These are phyloP conservation scores for Phylloporus rhodoxanthus DNA, from an alignment of 768 basidiomycete species.

Conservation along the genomic window DNA sequence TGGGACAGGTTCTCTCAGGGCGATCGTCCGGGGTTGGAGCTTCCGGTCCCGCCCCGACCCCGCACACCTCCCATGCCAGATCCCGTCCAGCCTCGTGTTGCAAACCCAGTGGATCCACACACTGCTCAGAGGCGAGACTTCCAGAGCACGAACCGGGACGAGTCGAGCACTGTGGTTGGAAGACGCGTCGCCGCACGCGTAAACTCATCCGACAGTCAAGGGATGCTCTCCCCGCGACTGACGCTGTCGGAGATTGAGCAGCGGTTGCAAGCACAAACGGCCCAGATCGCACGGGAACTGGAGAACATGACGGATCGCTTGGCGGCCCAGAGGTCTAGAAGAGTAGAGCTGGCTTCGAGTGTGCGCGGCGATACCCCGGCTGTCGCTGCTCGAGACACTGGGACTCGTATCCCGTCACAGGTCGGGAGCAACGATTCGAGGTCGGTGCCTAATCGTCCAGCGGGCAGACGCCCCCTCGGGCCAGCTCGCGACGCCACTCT, in stretches of 20 bases:
- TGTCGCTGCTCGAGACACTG: not conserved
- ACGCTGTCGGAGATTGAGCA: slow-evolving; percentile 26
- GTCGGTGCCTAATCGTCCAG: slow-evolving; percentile 3
- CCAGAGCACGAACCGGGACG: slow-evolving; percentile 20
- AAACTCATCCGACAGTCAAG: slow-evolving; percentile 15
- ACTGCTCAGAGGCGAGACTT: slow-evolving; percentile 16
- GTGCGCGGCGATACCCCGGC: slow-evolving; percentile 5
- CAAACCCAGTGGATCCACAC: slow-evolving; percentile 14
- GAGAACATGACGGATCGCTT: slow-evolving; percentile 29
- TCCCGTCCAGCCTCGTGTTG: slow-evolving; percentile 17
- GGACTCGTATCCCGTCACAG: not conserved
- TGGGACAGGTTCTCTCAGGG: slow-evolving; percentile 21
- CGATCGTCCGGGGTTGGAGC: slow-evolving; percentile 12
- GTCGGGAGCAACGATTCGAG: slow-evolving; percentile 2
- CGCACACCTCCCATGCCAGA: slow-evolving; percentile 31
- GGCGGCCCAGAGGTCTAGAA: slow-evolving; percentile 19
- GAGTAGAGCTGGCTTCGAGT: slow-evolving; percentile 18
- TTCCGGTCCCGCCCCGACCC: slow-evolving; percentile 12
- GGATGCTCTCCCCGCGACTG: slow-evolving; percentile 14
- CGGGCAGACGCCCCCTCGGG: slow-evolving; percentile 13
- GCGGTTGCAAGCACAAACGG: slow-evolving; percentile 24
- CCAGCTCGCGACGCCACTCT: slow-evolving; percentile 14
- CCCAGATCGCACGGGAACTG: slow-evolving; percentile 29
- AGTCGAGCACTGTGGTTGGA: slow-evolving; percentile 31
- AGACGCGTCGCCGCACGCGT: slow-evolving; percentile 31